These are phyloP conservation scores for Penicillium ochrochloron DNA, from an alignment of 495 filamentous ascomycete genomes.

Conservation along the genomic window DNA sequence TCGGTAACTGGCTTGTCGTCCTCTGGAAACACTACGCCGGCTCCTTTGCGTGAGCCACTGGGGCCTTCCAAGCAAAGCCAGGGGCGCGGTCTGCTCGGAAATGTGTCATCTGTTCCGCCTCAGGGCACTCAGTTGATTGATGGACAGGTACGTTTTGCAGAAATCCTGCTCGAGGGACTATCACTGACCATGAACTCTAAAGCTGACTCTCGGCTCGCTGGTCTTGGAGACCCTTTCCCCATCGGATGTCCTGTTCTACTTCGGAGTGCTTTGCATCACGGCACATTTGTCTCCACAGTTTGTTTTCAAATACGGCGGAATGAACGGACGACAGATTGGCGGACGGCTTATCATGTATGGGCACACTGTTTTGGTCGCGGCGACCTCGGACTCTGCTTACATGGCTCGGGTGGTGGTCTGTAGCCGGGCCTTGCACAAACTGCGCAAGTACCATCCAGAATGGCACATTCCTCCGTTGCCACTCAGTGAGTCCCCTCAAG, in stretches of 20 bases:
- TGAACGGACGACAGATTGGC: slow-evolving; percentile 20
- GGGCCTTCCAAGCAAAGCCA: neutral
- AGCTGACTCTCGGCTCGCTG: neutral
- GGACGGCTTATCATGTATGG: slow-evolving; percentile 42
- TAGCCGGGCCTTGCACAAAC: slow-evolving; percentile 29
- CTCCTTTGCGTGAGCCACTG: neutral
- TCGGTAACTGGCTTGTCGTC: neutral
- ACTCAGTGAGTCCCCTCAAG: slow-evolving; percentile 13
- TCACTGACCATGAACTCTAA: neutral
- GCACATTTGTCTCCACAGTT: slow-evolving; percentile 33
- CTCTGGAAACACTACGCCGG: neutral
- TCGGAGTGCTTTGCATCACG: slow-evolving; percentile 35
- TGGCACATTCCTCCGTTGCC: slow-evolving; percentile 39
- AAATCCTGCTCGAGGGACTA: neutral
- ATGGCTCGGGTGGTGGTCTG: slow-evolving; percentile 35
- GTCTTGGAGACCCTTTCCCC: neutral
- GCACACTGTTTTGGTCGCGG: slow-evolving; percentile 29
- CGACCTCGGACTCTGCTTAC: slow-evolving; percentile 10
- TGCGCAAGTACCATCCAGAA: slow-evolving; percentile 28
- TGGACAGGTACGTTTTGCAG: neutral
- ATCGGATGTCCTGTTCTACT: slow-evolving; percentile 37
- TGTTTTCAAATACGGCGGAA: slow-evolving; percentile 25
- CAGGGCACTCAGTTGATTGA: too few species aligned
- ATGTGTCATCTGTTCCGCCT: too few species aligned
- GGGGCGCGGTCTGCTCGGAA: too few species aligned